Conservation (phyloP, 148 eudicot genomes). For the Rhododendron kiyosumense region DNA sequence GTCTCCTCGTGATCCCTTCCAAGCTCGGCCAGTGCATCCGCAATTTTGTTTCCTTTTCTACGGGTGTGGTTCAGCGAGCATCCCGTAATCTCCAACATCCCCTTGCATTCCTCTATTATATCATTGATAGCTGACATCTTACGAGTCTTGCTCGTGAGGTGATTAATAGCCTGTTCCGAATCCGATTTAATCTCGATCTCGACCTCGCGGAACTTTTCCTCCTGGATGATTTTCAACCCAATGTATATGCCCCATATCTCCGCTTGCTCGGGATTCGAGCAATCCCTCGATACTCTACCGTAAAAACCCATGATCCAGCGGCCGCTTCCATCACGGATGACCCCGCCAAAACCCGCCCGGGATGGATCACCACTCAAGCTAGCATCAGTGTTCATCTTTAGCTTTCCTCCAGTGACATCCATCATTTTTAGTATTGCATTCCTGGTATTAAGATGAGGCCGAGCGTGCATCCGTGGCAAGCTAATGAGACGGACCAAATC, state of each 20-base stretch:
- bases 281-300: neutral
- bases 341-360: neutral
- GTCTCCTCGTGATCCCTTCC: neutral
- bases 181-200: neutral
- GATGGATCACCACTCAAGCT: neutral
- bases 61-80: neutral
- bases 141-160: neutral
- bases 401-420: neutral
- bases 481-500: no score
- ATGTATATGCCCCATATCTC: neutral
- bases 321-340: neutral
- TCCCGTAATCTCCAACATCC: neutral
- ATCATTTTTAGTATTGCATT: no score
- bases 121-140: neutral
- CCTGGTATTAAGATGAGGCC: no score
- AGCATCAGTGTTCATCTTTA: neutral
- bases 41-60: neutral
- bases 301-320: neutral
- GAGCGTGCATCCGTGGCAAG: no score
- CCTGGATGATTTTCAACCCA: neutral
- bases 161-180: neutral
- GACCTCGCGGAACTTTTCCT: neutral
- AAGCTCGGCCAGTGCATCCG: neutral
- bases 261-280: neutral
- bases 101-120: neutral